Evolutionary conservation across 225 moss, liverwort and hornwort genomes (phyloP), one percentile per base, ranked within the genome.

Genomic region (Physcomitrium patens): DNA sequence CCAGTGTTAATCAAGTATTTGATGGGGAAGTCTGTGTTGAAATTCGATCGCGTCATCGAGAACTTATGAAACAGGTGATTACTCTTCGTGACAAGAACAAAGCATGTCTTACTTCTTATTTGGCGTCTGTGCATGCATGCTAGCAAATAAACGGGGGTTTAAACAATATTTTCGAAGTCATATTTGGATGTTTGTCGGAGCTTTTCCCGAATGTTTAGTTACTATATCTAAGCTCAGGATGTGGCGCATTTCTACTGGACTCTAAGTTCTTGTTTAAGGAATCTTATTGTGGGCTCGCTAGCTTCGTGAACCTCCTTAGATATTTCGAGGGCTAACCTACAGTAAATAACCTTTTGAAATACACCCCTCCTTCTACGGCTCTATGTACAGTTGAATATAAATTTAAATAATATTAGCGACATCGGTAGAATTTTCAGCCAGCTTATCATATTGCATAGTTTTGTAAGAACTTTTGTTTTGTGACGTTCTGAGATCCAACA

Each of bases 1-100:
- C 85, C 11, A 85, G 86, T 74, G 84, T 97, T 45, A 80, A 89
- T 42, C 91, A 94, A 76, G 83, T 97, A 44, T 97, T 97, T 83
- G 96, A 92, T 72, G 96, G 96, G 31, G 86, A 82, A 55, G 86
- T 85, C 62, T 94, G 94, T 67, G 89, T 82, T 65, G 91, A 91
- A 58, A 85, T 94, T 69, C 84, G 90, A 69, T 67, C 83, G 31
- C 85, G 85, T 69, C 82, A 86, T 49, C 87, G 92, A 43, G 92
- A 93, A 78, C 88, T 97, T 73, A 74, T 90, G 57, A 94, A 90
- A 74, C 86, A 82, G 83, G 84, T 96, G 64, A 60, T 61, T 42
- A 41, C 12, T 58, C 31, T 37, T 37, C 5, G 31, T 4, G 2
- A 7, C 31, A 37, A 37, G 31, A 37, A 37, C 31, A 7, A 37